A percentile compares a stretch with the other conserved stretches of the same genome.
Evolutionary conservation across 176 grass and related monocot species (phyloP).

Genomic region (Pharus latifolius): DNA sequence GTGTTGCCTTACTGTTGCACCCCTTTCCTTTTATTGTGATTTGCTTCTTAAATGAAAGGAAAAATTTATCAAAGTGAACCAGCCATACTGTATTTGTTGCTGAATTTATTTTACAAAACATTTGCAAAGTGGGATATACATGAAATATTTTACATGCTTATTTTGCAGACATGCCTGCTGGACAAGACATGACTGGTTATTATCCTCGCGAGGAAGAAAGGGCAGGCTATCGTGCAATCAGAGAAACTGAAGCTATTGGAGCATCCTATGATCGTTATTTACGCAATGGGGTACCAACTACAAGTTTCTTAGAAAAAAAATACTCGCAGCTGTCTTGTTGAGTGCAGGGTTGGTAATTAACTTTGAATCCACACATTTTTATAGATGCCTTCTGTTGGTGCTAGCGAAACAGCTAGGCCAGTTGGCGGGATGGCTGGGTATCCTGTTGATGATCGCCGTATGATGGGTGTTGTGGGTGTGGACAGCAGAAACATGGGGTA

Average conservation of each 20-base stretch:
- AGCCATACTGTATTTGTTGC: neutral
- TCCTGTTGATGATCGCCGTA: conserved; percentile 35
- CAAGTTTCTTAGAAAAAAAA: neutral
- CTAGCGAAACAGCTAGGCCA: conserved; percentile 15
- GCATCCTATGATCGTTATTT: conserved; percentile 45
- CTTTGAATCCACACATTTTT: neutral
- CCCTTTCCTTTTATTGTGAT: neutral
- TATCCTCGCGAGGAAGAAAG: conserved; percentile 47
- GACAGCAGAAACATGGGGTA: conserved; percentile 28
- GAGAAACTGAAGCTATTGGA: conserved; percentile 42
- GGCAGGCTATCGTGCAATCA: conserved; percentile 20
- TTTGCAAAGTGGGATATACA: neutral
- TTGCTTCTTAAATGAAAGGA: neutral
- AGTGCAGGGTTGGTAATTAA: neutral
- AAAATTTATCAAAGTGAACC: neutral
- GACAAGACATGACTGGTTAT: conserved; percentile 27
- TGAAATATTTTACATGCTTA: neutral
- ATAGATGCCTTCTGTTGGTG: conserved; percentile 30
- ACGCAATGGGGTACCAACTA: conserved; percentile 41
- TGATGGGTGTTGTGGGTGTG: conserved; percentile 12
- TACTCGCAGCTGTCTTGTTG: neutral
- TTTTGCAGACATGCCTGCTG: conserved; percentile 45
- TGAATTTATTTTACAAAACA: neutral
- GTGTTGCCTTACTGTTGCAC: neutral
- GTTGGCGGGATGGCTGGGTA: conserved; percentile 37